Base-by-base conservation (phyloP, 306 rosid genomes). In the Boehmeria nivea region DNA sequence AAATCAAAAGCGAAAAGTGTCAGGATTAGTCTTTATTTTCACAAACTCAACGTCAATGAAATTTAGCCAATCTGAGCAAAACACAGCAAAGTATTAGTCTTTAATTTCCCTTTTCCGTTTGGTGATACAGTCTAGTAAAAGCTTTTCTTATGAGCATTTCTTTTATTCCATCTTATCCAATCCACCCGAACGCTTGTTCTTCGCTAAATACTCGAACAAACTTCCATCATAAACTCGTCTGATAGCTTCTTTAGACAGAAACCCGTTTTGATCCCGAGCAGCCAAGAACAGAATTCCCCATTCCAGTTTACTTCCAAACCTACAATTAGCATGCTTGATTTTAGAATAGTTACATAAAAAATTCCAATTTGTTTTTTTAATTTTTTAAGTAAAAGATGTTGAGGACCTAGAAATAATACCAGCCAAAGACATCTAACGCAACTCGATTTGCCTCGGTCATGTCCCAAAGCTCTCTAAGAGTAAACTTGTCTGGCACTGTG, bases 211-310 rank as follows among this genome's bases (percentile, higher is more conserved):
- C 59, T 90, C 95, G 52, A 90, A 90, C 54, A 86, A 69, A 59
- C 90, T 90, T n/a, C 97, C 97, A 45, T 90, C 97, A 9, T 36
- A 86, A 67, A 77, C 68, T 31, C 91, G 63, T n/a, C 95, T 73
- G 19, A 90, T 80, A 2, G 94, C 88, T 74, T 89, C 97, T 65
- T 89, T 89, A 3, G 94, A 39, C 3, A 89, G 42, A 34, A 69
- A 72, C 12, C 97, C 95, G 10, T 70, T 82, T 25, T 68, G 84
- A 38, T 89, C 95, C 67, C 75, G 77, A 0, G 97, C 95, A 18
- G 81, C 69, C 31, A 68, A 51, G 57, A 79, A 90, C 28, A 86
- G 28, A 7, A 68, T 3, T 8, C 74, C 75, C 95, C 95, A 90
- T 71, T 90, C 94, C 15, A 76, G 0, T 73, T 84, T 90, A 3